Percentiles rank a stretch among this genome's conserved stretches.
phyloP scores from a whole-genome alignment of 2,329 filamentous ascomycete species.

The Hymenoscyphus infarciens region DNA sequence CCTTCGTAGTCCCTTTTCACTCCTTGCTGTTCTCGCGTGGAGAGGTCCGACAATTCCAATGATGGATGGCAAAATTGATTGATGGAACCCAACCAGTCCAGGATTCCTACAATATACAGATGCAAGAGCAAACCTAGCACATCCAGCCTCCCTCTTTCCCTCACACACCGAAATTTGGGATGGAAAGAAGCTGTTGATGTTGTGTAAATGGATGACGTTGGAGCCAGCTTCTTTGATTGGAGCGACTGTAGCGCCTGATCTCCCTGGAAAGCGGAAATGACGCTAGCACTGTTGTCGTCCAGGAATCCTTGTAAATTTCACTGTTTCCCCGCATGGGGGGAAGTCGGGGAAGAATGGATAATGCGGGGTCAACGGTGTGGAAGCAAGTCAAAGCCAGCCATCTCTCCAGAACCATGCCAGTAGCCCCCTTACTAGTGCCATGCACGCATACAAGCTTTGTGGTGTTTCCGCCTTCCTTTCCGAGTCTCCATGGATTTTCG shows the following conservation, averaged over 20 bases:
- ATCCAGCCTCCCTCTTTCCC: background rate
- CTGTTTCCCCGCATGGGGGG: constrained; percentile 5
- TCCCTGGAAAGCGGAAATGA: background rate
- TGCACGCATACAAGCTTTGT: constrained; percentile 17
- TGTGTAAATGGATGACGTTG: constrained; percentile 16
- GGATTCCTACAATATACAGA: background rate
- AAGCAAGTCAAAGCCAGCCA: background rate
- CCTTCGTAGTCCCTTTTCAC: background rate
- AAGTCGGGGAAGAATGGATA: background rate
- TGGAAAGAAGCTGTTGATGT: background rate
- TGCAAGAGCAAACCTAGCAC: background rate
- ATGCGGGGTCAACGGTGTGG: constrained; percentile 17
- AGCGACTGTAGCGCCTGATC: constrained; percentile 18
- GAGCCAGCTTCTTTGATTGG: constrained; percentile 20
- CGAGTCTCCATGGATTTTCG: constrained; percentile 1
- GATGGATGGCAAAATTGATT: background rate
- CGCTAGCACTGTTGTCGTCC: background rate
- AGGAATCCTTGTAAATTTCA: background rate
- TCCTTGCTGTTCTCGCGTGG: background rate
- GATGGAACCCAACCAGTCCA: background rate
- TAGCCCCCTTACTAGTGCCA: background rate
- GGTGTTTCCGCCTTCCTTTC: constrained; percentile 2
- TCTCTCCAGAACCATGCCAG: background rate
- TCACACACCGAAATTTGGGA: background rate
- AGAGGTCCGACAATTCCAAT: background rate